Evolutionary conservation across 495 filamentous ascomycete genomes (phyloP), one percentile per base, ranked within the genome.

Genomic region (Lichenothelia convexa): DNA sequence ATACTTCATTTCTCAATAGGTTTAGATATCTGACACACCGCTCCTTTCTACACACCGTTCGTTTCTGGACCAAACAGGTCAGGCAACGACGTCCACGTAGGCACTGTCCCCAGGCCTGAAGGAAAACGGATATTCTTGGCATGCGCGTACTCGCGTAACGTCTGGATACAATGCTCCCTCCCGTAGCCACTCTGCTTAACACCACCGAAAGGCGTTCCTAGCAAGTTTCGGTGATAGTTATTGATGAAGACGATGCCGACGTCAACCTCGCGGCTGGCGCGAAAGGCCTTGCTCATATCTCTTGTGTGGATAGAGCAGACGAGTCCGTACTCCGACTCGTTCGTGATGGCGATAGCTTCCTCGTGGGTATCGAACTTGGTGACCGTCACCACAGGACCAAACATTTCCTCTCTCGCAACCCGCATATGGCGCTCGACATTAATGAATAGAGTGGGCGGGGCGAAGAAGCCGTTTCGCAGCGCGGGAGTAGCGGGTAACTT

Each of bases 301-400:
- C 71, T 72, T 2, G 85, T 92, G 54, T 93, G 93, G 30, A 95
- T 74, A n/a, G 82, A 79, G 3, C 80, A 73, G 3, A 71, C 71
- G 5, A 93, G 74, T 18, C 86, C 86, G 30, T 87, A 72, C 42
- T 78, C 69, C 22, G 83, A 87, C 42, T 77, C 60, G 57, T 93
- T 95, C 11, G 86, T 84, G 32, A 85, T 67, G 34, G 51, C 46
- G 36, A 93, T 57, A 6, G 78, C 81, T 57, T 85, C 78, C 38
- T 77, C 74, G 27, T 82, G 66, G n/a, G 60, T 64, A 5, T 70
- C 58, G 47, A 81, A 87, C 30, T 70, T 57, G 17, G 81, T 54
- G 33, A 86, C 71, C 15, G 68, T 67, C 63, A 87, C 73, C 21
- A 86, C 82, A 2, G 80, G 80, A 1, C 82, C 80, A 47, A 87